Evolutionary conservation across 495 filamentous ascomycete genomes (phyloP).

Genomic region (Talaromyces borbonicus): DNA sequence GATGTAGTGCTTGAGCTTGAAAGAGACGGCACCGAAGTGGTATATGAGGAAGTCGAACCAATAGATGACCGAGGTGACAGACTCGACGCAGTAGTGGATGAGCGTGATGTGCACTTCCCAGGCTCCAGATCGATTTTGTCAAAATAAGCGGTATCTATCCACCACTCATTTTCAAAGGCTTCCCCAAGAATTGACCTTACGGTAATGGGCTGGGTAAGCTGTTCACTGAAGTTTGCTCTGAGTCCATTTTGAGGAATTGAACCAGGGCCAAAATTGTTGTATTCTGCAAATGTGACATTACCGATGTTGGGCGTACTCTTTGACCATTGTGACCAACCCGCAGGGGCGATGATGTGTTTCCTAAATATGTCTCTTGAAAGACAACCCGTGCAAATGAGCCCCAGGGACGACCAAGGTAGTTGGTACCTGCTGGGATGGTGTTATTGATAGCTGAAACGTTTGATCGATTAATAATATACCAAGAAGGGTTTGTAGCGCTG

Average conservation of each 20-base stretch:
- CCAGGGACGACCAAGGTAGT: slow-evolving; percentile 63
- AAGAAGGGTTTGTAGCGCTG: slow-evolving; percentile 37
- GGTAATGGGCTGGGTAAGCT: background rate
- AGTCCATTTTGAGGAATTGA: background rate
- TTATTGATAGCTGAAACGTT: slow-evolving; percentile 37
- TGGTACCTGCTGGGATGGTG: slow-evolving; percentile 37
- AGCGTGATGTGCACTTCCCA: background rate
- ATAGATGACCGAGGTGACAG: background rate
- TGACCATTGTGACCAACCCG: slow-evolving; percentile 42
- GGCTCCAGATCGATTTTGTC: background rate
- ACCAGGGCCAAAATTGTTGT: slow-evolving; percentile 12
- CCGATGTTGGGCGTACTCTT: slow-evolving; percentile 8
- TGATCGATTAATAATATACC: slow-evolving; percentile 56
- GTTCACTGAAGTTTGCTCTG: slow-evolving; percentile 5
- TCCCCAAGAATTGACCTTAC: slow-evolving; percentile 7
- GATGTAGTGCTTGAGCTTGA: background rate
- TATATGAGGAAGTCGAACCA: background rate
- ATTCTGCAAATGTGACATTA: slow-evolving; percentile 14
- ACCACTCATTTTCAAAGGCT: background rate
- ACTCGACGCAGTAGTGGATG: background rate
- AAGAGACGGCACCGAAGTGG: background rate
- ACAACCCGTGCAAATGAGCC: slow-evolving; percentile 51
- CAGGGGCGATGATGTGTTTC: slow-evolving; percentile 46
- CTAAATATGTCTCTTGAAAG: slow-evolving; percentile 50
- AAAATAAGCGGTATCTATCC: slow-evolving; percentile 5